Evolutionary conservation across 2,329 filamentous ascomycete species (phyloP), one percentile per base, ranked within the genome.

Genomic region (Fusarium illudens): DNA sequence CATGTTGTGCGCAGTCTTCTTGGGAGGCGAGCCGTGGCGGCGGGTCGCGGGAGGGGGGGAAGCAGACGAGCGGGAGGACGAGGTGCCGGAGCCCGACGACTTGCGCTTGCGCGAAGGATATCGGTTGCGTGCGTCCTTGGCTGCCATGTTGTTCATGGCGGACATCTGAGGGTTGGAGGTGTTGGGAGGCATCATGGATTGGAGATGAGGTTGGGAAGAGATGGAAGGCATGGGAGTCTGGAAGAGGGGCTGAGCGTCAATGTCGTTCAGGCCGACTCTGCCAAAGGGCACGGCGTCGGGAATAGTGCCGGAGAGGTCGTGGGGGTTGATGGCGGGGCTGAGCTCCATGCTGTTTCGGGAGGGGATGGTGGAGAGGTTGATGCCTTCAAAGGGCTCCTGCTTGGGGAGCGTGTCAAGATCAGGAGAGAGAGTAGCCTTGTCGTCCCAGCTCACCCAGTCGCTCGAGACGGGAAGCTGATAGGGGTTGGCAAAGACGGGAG

Each of bases 1-100:
- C 85, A 97, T 94, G 79, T 97, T 97, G 80, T 97, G 94, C 1
- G 94, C 93, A 19, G 93, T 94, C 84, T 97, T 97, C 84, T 96
- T 97, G 58, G 76, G 73, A 29, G 72, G 71, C 27, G 74, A 69
- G 68, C 73, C 66, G 64, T 75, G 74, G 36, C 73, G 73, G 52
- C 73, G 72, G 15, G 65, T 68, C 20, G 75, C 70, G 4, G 75
- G 72, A 50, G 72, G 75, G 25, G 74, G 75, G 83, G 83, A 25
- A 81, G 86, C 52, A 76, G 85, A 75, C 2, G 75, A 75, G 39
- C 67, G 74, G 13, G 75, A 77, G 6, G 73, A 74, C 9, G 67
- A 54, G 30, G 75, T 70, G 49, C 73, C 72, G 7, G 73, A 76
- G 52, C 75, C 71, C 0, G 74, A 75, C 25, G 75, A 77, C 63